A percentile compares a stretch with the other conserved stretches of the same genome.
These are phyloP conservation scores for Pseudopithomyces chartarum DNA, from an alignment of 2,329 filamentous ascomycete genomes.

Conservation along the genomic window DNA sequence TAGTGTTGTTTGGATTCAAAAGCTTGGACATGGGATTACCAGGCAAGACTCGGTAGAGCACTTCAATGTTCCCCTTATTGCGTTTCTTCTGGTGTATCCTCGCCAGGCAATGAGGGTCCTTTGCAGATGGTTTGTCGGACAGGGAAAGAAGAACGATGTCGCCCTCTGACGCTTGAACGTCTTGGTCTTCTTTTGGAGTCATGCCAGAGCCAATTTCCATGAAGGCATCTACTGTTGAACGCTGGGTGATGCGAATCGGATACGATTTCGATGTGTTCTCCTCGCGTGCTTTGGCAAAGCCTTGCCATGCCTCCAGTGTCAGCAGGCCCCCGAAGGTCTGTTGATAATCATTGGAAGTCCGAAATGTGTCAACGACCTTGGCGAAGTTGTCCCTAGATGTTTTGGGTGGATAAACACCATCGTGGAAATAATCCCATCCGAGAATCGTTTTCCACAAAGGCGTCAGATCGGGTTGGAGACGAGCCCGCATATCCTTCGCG, in stretches of 20 bases:
- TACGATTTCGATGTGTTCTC: conserved; percentile 81
- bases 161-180: conserved; percentile 76
- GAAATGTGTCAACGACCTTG: conserved; percentile 77
- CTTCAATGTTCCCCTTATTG: conserved; percentile 80
- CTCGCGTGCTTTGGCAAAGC: conserved; percentile 86
- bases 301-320: conserved; percentile 93
- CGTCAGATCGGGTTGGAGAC: conserved; percentile 86
- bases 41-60: conserved; percentile 82
- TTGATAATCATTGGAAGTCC: conserved; percentile 78
- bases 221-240: conserved; percentile 89
- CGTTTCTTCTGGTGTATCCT: conserved; percentile 79
- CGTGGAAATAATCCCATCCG: conserved; percentile 93
- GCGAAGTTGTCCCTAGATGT: conserved; percentile 69
- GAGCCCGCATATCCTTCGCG: conserved; percentile 90
- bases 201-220: conserved; percentile 88
- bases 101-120: conserved; percentile 81
- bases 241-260: conserved; percentile 84
- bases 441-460: conserved; percentile 84
- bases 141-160: conserved; percentile 88
- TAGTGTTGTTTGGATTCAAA: conserved; percentile 70
- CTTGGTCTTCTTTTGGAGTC: conserved; percentile 70
- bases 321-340: conserved; percentile 88
- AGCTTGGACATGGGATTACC: conserved; percentile 65
- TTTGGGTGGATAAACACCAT: conserved; percentile 81
- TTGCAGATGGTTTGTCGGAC: conserved; percentile 69